Base-by-base conservation (phyloP, 2,329 filamentous ascomycete genomes). In the Cladosporium sp. region DNA sequence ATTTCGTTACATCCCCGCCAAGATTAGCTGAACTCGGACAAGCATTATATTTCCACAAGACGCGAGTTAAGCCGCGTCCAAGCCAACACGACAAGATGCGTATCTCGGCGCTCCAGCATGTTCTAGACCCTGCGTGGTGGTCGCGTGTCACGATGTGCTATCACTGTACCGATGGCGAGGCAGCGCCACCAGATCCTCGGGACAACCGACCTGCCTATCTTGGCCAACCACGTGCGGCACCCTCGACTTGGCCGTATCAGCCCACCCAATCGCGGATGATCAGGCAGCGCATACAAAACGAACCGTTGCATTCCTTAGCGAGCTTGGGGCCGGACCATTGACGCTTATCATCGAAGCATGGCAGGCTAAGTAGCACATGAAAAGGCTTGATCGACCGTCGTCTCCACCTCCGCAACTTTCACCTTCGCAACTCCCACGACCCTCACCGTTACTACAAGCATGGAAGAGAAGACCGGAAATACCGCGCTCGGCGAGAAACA, bases 401-500 rank as follows among this genome's bases (percentile, higher is more conserved):
- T 30, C 42, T 16, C 42, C 42, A 33, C 19, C 42, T 30, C 30
- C 25, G 16, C 7, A 12, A 27, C 20, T 42, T 12, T 30, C 18
- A 7, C 22, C 13, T 43, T 13, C 15, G 32, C 43, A 35, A 22
- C 35, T 38, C 38, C 38, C 20, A n/a, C 19, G 4, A 42, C 25
- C 9, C 15, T 33, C 22, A 12, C 16, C 11, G 12, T 30, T 16
- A 16, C n/a, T 11, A 11, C 33, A 29, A 33, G 15, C 13, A 48
- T 48, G 45, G 45, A 48, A 6, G 36, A 30, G 11, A 20, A 35
- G 13, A 25, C 15, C 20, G 22, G 16, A 35, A 15, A 38, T n/a
- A 20, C 19, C 36, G 45, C 36, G 45, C 36, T 48, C 25, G 45
- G 45, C 18, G 45, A 48, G 36, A 48, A 48, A 27, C 45, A 48